Evolutionary conservation across 2,329 filamentous ascomycete genomes (phyloP), one percentile per base, ranked within the genome.

Genomic region (Neurospora sp.): DNA sequence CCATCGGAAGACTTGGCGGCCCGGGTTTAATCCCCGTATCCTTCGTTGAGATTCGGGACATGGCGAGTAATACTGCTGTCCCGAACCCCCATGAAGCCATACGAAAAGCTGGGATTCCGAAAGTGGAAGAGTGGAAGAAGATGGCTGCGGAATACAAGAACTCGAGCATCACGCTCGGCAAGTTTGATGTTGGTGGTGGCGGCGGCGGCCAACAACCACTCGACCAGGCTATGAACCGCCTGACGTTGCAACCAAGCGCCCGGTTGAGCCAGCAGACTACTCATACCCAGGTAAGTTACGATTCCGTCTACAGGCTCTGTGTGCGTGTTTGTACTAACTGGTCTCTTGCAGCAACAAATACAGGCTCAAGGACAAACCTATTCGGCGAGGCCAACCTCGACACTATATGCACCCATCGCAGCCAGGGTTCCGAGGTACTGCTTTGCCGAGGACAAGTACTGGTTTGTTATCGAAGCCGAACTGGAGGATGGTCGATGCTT

Each of bases 91-190:
- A 92, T 36, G 94, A 94, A 38, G 95, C 96, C 1, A 92, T 99
- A 69, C 88, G 89, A 75, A 89, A 90, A 75, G 96, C 96, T 1
- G 94, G 95, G 23, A 94, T 99, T 8, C 96, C 96, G 12, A 91
- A 90, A 76, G 96, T 99, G 3, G 96, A 99, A 78, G 96, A 99
- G 77, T 99, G 96, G 96, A 99, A 99, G 84, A 97, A 96, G 82
- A 97, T 97, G 93, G 94, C 96, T 0, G 95, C 95, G 69, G 95
- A 97, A 73, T 99, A 99, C 82, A 99, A 99, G 84, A 97, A 98
- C 79, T 97, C 94, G 79, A 98, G 96, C 81, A 98, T 99, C 78
- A 95, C 94, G 0, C 83, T 99, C 57, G 96, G 96, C 74, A 97
- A 95, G 81, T 95, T 96, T 74, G 92, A 95, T 76, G 84, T 82